Evolutionary conservation across 257 asterid genomes (phyloP).

Genomic region (Scutellaria baicalensis): DNA sequence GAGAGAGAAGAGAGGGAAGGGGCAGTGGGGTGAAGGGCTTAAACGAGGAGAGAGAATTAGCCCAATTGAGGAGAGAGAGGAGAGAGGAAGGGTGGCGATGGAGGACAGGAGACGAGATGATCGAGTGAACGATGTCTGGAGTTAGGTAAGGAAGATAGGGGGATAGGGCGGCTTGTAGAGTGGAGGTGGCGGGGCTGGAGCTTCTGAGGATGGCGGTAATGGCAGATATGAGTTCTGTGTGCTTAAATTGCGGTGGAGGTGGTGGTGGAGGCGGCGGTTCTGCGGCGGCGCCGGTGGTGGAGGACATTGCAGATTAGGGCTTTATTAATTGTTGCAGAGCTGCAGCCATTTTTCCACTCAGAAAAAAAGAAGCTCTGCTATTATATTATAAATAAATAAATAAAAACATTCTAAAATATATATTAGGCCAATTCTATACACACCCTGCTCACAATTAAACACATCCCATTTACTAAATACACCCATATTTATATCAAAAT

Average conservation of each 20-base stretch:
- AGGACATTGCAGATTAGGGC: no score
- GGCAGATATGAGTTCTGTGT: slow-evolving; percentile 40
- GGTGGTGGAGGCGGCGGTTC: slow-evolving; percentile 21
- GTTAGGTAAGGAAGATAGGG: slow-evolving; percentile 54
- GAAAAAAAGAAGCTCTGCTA: no score
- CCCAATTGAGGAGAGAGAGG: slow-evolving; percentile 49
- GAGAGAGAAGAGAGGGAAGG: slow-evolving; percentile 47
- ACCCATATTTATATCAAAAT: no score
- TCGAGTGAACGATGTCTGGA: slow-evolving; percentile 50
- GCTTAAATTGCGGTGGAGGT: slow-evolving; percentile 17
- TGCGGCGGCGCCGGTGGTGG: neutral
- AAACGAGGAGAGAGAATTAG: slow-evolving; percentile 28
- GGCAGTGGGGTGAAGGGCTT: slow-evolving; percentile 33
- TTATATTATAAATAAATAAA: no score
- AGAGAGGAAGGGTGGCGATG: slow-evolving; percentile 41
- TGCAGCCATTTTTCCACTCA: no score
- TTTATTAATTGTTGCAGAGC: no score
- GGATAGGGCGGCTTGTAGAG: slow-evolving; percentile 27
- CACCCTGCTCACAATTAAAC: no score
- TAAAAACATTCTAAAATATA: no score
- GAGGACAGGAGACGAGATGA: slow-evolving; percentile 55
- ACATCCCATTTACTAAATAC: no score
- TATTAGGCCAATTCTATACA: no score
- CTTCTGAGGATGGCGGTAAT: slow-evolving; percentile 38
- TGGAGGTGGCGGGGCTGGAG: slow-evolving; percentile 32